phyloP scores from a whole-genome alignment of 768 basidiomycete genomes.

The Xanthoconium stramineum region DNA sequence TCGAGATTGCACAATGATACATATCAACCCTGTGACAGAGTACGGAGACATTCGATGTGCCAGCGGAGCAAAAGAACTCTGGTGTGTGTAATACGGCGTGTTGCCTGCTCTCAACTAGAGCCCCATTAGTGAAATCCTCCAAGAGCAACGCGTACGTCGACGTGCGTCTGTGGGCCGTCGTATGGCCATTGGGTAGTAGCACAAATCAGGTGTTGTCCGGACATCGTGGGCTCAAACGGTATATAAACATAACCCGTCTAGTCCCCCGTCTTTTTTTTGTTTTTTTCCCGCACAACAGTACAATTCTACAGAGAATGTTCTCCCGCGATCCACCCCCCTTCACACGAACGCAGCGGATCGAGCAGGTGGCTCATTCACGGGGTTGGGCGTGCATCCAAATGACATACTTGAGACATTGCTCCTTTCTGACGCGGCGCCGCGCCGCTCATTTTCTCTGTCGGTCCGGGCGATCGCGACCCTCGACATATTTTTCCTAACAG shows the following conservation, averaged over 20 bases:
- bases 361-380: not conserved
- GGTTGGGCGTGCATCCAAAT: not conserved
- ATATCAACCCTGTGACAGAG: not conserved
- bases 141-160: not conserved
- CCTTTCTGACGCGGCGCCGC: not conserved
- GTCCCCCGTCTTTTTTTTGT: not conserved
- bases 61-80: not conserved
- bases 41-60: not conserved
- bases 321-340: not conserved
- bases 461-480: conserved; percentile 22
- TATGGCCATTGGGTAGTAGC: not conserved
- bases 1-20: not conserved
- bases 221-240: not conserved
- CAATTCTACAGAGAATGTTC: not conserved
- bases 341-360: conserved; percentile 14
- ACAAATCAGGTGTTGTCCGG: not conserved
- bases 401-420: not conserved
- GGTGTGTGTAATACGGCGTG: not conserved
- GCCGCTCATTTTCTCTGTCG: conserved; percentile 21
- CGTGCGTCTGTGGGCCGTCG: not conserved
- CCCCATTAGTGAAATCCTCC: not conserved
- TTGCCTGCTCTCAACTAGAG: not conserved
- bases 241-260: not conserved
- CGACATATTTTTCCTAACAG: not conserved
- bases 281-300: not conserved